A percentile compares a stretch with the other conserved stretches of the same genome.
phyloP scores from a whole-genome alignment of 306 rosid genomes.

The Rosa persica region DNA sequence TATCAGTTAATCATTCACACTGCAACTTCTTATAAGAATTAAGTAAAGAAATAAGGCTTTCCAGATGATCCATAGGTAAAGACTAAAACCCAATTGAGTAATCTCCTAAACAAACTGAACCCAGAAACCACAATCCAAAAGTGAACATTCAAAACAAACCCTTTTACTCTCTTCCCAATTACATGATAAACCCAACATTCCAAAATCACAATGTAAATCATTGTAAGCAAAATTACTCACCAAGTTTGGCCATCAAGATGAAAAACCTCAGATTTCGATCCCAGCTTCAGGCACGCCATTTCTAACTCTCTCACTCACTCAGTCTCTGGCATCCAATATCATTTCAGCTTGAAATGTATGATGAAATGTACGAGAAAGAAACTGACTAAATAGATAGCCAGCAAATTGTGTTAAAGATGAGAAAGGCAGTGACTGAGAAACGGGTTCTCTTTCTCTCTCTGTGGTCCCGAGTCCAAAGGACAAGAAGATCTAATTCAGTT shows the following conservation, averaged over 20 bases:
- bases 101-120: background rate
- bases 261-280: slow-evolving; percentile 78
- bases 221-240: slow-evolving; percentile 31
- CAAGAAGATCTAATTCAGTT: slow-evolving; percentile 52
- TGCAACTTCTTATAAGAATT: background rate
- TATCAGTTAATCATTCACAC: background rate
- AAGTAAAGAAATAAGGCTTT: background rate
- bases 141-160: slow-evolving; percentile 5
- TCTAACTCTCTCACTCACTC: slow-evolving; percentile 7
- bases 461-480: too few species aligned
- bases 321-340: slow-evolving; percentile 8
- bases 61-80: background rate
- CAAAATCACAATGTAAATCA: slow-evolving; percentile 2
- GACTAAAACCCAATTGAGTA: background rate
- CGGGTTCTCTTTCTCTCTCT: background rate
- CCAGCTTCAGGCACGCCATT: slow-evolving; percentile 78
- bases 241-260: slow-evolving; percentile 62
- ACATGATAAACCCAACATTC: slow-evolving; percentile 2
- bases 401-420: slow-evolving; percentile 16
- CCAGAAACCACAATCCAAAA: background rate
- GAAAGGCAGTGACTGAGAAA: slow-evolving; percentile 12
- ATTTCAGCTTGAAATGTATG: background rate
- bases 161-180: background rate
- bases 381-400: background rate
- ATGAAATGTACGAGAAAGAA: background rate